phyloP scores from a whole-genome alignment of 2,329 filamentous ascomycete genomes.

The Bipolaris bicolor region DNA sequence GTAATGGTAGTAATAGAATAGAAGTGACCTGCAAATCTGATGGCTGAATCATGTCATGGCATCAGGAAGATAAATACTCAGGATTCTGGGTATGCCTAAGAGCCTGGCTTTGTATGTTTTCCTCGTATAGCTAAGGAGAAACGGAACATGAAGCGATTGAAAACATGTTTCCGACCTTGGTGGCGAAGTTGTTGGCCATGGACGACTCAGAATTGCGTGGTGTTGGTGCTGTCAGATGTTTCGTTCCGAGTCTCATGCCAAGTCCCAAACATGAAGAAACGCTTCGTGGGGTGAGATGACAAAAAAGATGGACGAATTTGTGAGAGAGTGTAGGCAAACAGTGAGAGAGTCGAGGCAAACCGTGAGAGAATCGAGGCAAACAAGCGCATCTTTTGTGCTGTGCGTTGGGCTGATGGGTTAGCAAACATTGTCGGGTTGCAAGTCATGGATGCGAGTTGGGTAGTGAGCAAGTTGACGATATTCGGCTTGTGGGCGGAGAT shows the following conservation, averaged over 20 bases:
- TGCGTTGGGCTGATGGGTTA: not conserved
- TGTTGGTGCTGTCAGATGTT: slow-evolving; percentile 10
- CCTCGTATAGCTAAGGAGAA: not conserved
- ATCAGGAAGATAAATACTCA: slow-evolving; percentile 4
- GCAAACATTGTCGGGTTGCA: not conserved
- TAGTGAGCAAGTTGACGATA: not conserved
- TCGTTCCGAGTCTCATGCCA: slow-evolving; percentile 21
- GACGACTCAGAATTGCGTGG: not conserved
- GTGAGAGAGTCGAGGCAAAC: no score
- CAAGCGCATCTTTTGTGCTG: slow-evolving; percentile 1
- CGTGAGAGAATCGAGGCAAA: not conserved
- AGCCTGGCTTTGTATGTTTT: slow-evolving; percentile 1
- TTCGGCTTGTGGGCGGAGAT: no score
- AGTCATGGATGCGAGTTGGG: not conserved
- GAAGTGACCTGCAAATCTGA: slow-evolving; percentile 15
- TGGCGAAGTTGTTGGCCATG: not conserved
- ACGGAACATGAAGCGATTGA: slow-evolving; percentile 6
- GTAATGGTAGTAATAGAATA: not conserved
- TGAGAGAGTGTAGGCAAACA: no score
- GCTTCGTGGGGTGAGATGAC: not conserved
- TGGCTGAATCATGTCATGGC: not conserved
- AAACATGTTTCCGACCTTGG: slow-evolving; percentile 5
- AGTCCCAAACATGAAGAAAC: slow-evolving; percentile 17
- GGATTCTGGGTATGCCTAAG: not conserved
- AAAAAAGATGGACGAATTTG: not conserved